phyloP scores from a whole-genome alignment of 345 rosid genomes.

The Ceriops decandra region DNA sequence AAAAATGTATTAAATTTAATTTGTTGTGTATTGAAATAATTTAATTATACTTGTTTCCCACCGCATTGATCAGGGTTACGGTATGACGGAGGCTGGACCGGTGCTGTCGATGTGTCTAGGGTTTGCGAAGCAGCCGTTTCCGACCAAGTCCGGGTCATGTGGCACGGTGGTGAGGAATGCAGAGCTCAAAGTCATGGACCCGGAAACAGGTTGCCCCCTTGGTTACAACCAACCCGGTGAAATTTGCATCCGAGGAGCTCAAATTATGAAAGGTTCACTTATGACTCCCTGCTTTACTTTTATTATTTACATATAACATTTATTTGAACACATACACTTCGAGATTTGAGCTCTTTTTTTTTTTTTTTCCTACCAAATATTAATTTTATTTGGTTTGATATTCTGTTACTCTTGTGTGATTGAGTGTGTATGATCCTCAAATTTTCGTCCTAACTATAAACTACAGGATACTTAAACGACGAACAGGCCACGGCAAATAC shows the following conservation, averaged over 20 bases:
- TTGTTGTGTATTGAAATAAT: too few species aligned
- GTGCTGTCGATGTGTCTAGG: slow-evolving; percentile 83
- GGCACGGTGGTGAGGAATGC: slow-evolving; percentile 93
- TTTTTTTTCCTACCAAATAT: not conserved
- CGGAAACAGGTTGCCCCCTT: slow-evolving; percentile 65
- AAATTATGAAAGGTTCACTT: slow-evolving; percentile 77
- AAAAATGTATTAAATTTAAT: too few species aligned
- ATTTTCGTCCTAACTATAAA: too few species aligned
- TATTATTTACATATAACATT: too few species aligned
- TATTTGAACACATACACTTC: too few species aligned
- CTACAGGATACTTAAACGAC: slow-evolving; percentile 67
- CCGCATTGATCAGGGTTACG: slow-evolving; percentile 59
- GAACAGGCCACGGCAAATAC: slow-evolving; percentile 59
- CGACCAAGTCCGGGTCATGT: slow-evolving; percentile 83
- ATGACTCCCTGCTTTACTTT: too few species aligned
- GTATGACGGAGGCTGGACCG: slow-evolving; percentile 99
- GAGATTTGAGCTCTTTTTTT: too few species aligned
- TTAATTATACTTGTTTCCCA: too few species aligned
- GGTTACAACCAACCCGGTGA: slow-evolving; percentile 77
- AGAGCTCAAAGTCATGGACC: slow-evolving; percentile 80
- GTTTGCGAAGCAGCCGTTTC: slow-evolving; percentile 84
- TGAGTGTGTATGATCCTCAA: too few species aligned
- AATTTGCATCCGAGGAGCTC: slow-evolving; percentile 86
- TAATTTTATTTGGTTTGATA: too few species aligned
- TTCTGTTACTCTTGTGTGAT: too few species aligned